Evolutionary conservation across 2,329 filamentous ascomycete genomes (phyloP), one percentile per base, ranked within the genome.

Genomic region (Sporothrix pseudoabietina): DNA sequence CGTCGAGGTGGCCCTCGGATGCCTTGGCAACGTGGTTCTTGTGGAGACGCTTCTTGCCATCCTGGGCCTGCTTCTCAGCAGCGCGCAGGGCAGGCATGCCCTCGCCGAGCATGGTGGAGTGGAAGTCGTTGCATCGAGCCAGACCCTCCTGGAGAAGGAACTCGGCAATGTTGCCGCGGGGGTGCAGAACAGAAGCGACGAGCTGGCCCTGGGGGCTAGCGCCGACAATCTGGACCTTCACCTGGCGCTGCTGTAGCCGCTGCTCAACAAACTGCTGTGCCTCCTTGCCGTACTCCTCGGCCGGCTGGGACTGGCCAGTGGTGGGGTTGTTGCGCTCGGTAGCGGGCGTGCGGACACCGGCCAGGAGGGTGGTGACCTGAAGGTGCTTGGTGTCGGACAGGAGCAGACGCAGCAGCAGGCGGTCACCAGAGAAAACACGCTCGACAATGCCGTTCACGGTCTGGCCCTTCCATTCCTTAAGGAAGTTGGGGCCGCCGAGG

Each of bases 41-140:
- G 86, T 96, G 97, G 19, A 98, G 80, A 65, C 94, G 93, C 61
- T 91, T 86, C 78, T 92, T 91, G 77, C 88, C 88, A 76, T 90
- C 88, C 82, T 94, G 94, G 4, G 96, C 96, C 74, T 88, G 85
- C 81, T 93, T 95, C 84, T 99, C 96, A 1, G 96, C 94, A 76
- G 92, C 89, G 76, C 96, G 90, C 73, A 98, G 89, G 73, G 88
- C 82, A 57, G 91, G 90, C 96, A 99, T 99, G 78, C 95, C 93
- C 69, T 89, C 85, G 61, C 96, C 96, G 12, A 99, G 88, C 84
- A 98, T 87, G 54, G 94, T 97, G 0, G 95, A 97, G 84, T 99
- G 96, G 83, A 96, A 94, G 82, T 99, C 96, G 76, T 94, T 94
- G 85, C 95, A 98, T 79, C 94, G 89, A 55, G 95, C 96, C 72